A percentile compares a stretch with the other conserved stretches of the same genome.
Conservation (phyloP, 495 filamentous ascomycete species). For the Tuber umbilicatum region DNA sequence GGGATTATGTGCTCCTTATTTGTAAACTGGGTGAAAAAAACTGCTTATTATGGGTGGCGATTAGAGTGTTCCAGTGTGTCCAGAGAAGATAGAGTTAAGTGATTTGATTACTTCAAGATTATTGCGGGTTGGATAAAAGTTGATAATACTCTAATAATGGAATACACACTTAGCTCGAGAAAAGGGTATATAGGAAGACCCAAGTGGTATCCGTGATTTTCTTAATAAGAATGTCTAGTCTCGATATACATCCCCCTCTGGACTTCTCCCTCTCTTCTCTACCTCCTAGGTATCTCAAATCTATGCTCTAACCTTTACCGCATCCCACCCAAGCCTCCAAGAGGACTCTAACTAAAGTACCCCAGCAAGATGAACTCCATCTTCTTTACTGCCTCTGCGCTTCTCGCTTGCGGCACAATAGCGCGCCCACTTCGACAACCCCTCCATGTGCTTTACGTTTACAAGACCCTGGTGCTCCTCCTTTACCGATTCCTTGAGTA, state of each 20-base stretch:
- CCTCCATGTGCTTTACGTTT: conserved; percentile 64
- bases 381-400: conserved; percentile 59
- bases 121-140: background rate
- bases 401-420: conserved; percentile 61
- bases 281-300: background rate
- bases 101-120: background rate
- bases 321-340: background rate
- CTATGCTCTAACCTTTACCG: background rate
- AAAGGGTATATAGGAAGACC: background rate
- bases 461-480: conserved; percentile 68
- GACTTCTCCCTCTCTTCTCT: background rate
- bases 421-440: conserved; percentile 59
- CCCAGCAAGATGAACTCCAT: conserved; percentile 63
- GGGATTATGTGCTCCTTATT: background rate
- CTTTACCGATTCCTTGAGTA: conserved; percentile 74
- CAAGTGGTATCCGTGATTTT: background rate
- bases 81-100: background rate
- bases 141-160: too few relatives aligned
- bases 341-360: conserved; percentile 21
- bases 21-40: background rate
- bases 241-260: background rate
- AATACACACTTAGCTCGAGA: background rate
- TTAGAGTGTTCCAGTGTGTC: background rate
- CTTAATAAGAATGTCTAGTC: background rate
- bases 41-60: background rate